Percentiles rank a stretch among this genome's conserved stretches.
These are phyloP conservation scores for Venustampulla echinocandica DNA, from an alignment of 495 filamentous ascomycete genomes.

Conservation along the genomic window DNA sequence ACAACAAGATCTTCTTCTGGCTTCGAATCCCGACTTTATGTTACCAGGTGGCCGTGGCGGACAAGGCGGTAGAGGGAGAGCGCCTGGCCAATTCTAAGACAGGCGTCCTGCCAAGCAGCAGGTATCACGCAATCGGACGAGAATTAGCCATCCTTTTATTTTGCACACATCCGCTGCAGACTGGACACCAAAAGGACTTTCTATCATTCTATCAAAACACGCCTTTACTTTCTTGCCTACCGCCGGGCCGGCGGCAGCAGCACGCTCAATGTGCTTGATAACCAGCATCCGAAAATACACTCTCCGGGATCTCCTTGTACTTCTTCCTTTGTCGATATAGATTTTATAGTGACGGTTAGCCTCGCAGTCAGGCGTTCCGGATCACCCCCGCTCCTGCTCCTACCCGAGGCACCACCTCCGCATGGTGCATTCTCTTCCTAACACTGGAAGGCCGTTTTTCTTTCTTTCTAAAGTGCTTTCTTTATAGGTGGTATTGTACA, in stretches of 20 bases:
- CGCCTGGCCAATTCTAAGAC: too few relatives aligned
- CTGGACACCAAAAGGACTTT: too few relatives aligned
- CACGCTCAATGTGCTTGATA: too few relatives aligned
- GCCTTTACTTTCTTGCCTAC: too few relatives aligned
- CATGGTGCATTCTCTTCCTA: background rate
- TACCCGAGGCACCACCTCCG: background rate
- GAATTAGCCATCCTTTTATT: too few relatives aligned
- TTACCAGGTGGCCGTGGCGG: conserved; percentile 32
- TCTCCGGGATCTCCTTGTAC: background rate
- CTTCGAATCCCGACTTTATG: conserved; percentile 69
- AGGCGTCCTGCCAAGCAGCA: too few relatives aligned
- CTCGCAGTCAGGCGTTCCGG: background rate
- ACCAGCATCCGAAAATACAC: background rate
- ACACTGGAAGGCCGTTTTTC: background rate
- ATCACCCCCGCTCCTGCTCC: background rate
- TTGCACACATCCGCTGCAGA: too few relatives aligned
- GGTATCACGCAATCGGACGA: too few relatives aligned
- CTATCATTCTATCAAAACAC: too few relatives aligned
- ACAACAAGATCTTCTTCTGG: conserved; percentile 51
- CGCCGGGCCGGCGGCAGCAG: too few relatives aligned
- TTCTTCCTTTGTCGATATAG: conserved; percentile 11
- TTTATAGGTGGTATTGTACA: background rate
- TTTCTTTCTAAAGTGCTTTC: background rate
- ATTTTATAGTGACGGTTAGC: conserved; percentile 1
- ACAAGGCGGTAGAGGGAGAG: conserved; percentile 8